Evolutionary conservation across 805 yeast genomes (phyloP), one percentile per base, ranked within the genome.

Genomic region (Saccharomycopsis capsularis): DNA sequence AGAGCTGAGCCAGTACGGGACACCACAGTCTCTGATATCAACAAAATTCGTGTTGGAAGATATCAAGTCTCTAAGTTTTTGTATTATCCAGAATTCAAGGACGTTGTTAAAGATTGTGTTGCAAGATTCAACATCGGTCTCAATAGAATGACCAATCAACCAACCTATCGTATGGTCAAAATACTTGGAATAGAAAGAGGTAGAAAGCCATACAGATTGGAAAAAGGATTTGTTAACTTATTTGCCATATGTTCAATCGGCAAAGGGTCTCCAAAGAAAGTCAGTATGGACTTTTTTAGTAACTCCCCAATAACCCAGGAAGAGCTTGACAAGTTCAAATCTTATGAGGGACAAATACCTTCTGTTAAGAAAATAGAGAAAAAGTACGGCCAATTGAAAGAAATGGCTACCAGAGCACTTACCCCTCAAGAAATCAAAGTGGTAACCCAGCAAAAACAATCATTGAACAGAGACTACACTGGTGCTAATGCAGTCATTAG

Each of bases 241-340:
- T 80, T 76, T 56, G 70, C 91, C 56, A 70, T 78, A 46, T 91
- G 87, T 13, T 75, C 90, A n/a, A 95, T 87, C 62, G 96, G 95
- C 44, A 73, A 74, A 44, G 78, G 81, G 35, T 79, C 75, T 55
- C 80, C 81, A 54, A 85, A 83, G 57, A 76, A 75, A 40, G 81
- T 90, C 56, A 91, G 86, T 39, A 79, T 93, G 74, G 78, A 78
- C 39, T 79, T 78, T 44, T 81, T 93, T 59, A 82, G 95, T 42
- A 96, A 93, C 67, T 78, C 82, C 2, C 76, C 81, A 6, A 74
- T 90, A 44, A 72, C 83, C 1, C 71, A 69, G 34, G 81, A 76
- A 19, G 99, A 93, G 65, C 87, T 81, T 60, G 80, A 76, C 13
- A 73, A 79, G 57, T 93, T 90, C 71, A 65, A 72, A 49, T 67